Percentiles rank a stretch among this genome's conserved stretches.
These are phyloP conservation scores for Fusarium tanahbumbuense DNA, from an alignment of 2,329 filamentous ascomycete genomes.

Conservation along the genomic window DNA sequence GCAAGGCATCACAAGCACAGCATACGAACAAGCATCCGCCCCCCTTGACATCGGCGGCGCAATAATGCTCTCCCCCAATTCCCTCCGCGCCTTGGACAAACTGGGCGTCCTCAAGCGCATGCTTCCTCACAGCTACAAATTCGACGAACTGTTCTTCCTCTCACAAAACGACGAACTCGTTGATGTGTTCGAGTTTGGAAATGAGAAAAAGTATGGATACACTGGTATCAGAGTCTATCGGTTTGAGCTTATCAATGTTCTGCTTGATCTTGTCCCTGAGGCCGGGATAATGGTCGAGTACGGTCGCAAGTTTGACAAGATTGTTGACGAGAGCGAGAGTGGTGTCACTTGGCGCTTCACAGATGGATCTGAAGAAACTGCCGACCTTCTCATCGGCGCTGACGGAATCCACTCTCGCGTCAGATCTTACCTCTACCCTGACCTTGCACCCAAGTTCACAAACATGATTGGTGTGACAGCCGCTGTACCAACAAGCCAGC, in stretches of 20 bases:
- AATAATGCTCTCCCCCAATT: conserved; percentile 70
- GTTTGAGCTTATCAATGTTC: conserved; percentile 61
- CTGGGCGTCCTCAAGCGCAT: conserved; percentile 62
- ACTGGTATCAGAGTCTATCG: conserved; percentile 66
- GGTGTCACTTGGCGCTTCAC: conserved; percentile 60
- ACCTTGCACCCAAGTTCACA: conserved; percentile 61
- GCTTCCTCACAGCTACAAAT: conserved; percentile 60
- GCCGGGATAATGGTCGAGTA: conserved; percentile 58
- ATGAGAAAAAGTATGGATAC: conserved; percentile 62
- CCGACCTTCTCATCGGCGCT: conserved; percentile 63
- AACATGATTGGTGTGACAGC: conserved; percentile 57
- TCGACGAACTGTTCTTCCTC: conserved; percentile 62
- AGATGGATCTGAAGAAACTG: conserved; percentile 56
- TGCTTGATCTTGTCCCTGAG: conserved; percentile 56
- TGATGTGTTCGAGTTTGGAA: conserved; percentile 62
- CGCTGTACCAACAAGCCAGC: conserved; percentile 51
- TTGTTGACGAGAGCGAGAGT: conserved; percentile 55
- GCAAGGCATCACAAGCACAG: conserved; percentile 59
- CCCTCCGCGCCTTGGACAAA: conserved; percentile 63
- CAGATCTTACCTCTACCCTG: conserved; percentile 62
- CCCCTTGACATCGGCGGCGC: conserved; percentile 64
- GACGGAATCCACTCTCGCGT: conserved; percentile 71
- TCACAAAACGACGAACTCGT: conserved; percentile 49
- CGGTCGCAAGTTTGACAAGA: conserved; percentile 58
- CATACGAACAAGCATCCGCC: conserved; percentile 63